Percentiles rank a stretch among this genome's conserved stretches.
These are phyloP conservation scores for Ilyonectria sp. DNA, from an alignment of 2,329 filamentous ascomycete species.

Conservation along the genomic window DNA sequence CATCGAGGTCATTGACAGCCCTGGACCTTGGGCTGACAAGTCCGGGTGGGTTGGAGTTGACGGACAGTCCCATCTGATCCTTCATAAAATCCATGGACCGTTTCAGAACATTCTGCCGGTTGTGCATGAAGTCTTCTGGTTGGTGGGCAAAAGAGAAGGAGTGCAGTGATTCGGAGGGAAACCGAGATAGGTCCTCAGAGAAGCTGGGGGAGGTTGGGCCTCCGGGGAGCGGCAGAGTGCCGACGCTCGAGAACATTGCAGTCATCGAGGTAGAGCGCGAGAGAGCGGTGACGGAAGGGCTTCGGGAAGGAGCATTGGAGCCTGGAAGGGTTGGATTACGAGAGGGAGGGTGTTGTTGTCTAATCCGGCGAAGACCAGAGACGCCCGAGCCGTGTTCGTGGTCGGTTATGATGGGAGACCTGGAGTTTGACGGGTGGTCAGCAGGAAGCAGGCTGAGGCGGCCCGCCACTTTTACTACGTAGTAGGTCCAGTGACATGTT, in stretches of 20 bases:
- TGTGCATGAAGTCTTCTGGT: slow-evolving; percentile 92
- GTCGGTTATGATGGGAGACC: slow-evolving; percentile 86
- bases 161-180: slow-evolving; percentile 95
- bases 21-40: slow-evolving; percentile 89
- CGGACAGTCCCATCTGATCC: slow-evolving; percentile 87
- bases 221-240: slow-evolving; percentile 69
- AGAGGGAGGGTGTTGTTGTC: slow-evolving; percentile 80
- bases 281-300: slow-evolving; percentile 68
- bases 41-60: slow-evolving; percentile 76
- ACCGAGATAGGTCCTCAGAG: slow-evolving; percentile 90
- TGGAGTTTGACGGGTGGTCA: slow-evolving; percentile 58
- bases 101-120: slow-evolving; percentile 92
- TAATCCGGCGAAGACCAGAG: slow-evolving; percentile 92
- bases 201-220: slow-evolving; percentile 82
- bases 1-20: slow-evolving; percentile 85
- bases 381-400: slow-evolving; percentile 90
- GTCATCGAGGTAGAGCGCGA: slow-evolving; percentile 81
- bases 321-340: slow-evolving; percentile 75
- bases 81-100: slow-evolving; percentile 97
- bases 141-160: slow-evolving; percentile 99
- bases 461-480: slow-evolving; percentile 37
- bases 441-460: slow-evolving; percentile 36
- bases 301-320: slow-evolving; percentile 76
- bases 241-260: slow-evolving; percentile 72
- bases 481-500: slow-evolving; percentile 38